Evolutionary conservation across 257 asterid genomes (phyloP), one percentile per base, ranked within the genome.

Genomic region (Vinca minor): DNA sequence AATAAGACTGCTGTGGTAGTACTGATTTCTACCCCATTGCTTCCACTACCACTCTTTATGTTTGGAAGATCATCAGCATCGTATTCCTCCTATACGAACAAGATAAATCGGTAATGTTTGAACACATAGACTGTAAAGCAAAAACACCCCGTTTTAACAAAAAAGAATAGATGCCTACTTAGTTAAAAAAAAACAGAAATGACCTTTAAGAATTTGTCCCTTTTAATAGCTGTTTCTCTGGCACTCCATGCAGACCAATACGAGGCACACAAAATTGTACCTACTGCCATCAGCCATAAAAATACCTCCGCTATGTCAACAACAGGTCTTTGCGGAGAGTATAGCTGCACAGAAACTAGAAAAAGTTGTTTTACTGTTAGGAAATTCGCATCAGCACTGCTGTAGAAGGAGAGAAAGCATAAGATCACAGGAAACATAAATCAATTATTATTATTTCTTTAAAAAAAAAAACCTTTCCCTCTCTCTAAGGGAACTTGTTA

Each of bases 161-260:
- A 34, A 34, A 34, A 34, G 38, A 34, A 34, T 34, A 34, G 38
- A 25, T 10, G 36, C 0, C 42, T 25, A 26, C 35, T 38, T 48
- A 14, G 26, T n/a, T 17, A 25, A 35, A 64, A 48, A 67, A 64
- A 48, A 67, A 44, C 50, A 58, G 63, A 57, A n/a, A 69, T 8
- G 39, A 88, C 98, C 94, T 88, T 88, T 49, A 88, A 79, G 42
- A 84, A 69, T 81, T 84, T 84, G 74, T 91, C 96, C 59, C 86
- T 88, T 65, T 86, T 96, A 12, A 81, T 77, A 48, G 88, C 87
- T 53, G 84, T 85, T 83, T 86, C 96, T 80, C 85, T 75, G 69
- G 85, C 89, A 75, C 88, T 86, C 95, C 95, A 84, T 41, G 95
- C 98, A 67, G 95, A 88, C 98, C 96, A 91, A 55, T 86, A 91